Conservation (phyloP, 805 yeast species). For the Scheffersomyces lignosus region DNA sequence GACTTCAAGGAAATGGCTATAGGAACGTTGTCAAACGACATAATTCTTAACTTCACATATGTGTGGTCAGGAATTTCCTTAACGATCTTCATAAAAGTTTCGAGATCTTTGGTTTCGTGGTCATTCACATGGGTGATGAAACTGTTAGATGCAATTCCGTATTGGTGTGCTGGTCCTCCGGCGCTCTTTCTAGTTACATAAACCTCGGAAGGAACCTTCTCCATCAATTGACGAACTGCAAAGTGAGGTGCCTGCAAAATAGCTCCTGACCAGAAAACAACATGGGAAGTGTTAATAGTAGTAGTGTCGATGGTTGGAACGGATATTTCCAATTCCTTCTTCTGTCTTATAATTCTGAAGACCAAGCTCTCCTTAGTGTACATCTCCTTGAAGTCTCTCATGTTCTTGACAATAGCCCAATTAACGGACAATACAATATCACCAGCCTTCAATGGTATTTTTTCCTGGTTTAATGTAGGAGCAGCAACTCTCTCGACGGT, state of each 20-base stretch:
- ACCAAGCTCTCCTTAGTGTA: constrained; percentile 42
- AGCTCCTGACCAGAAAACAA: constrained; percentile 83
- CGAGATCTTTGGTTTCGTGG: constrained; percentile 65
- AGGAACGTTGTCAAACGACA: constrained; percentile 84
- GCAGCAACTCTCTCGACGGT: constrained; percentile 68
- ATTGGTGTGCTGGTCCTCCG: constrained; percentile 87
- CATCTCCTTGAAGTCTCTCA: constrained; percentile 63
- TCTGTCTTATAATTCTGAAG: constrained; percentile 72
- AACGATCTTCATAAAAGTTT: constrained; percentile 65
- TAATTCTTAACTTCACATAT: constrained; percentile 76
- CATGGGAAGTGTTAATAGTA: constrained; percentile 58
- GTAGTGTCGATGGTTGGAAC: constrained; percentile 67
- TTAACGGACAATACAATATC: constrained; percentile 77
- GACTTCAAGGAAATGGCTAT: constrained; percentile 83
- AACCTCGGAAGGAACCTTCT: constrained; percentile 76
- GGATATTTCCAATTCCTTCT: constrained; percentile 56
- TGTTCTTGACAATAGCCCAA: constrained; percentile 60
- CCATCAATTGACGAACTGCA: constrained; percentile 83
- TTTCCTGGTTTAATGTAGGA: constrained; percentile 28
- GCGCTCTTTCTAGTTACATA: constrained; percentile 72
- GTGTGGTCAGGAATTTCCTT: constrained; percentile 72
- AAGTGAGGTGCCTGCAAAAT: constrained; percentile 87
- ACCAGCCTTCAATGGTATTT: constrained; percentile 53
- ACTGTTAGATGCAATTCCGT: constrained; percentile 73
- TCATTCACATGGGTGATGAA: constrained; percentile 91